Conservation (phyloP, 2,329 filamentous ascomycete genomes). For the Apiospora sp. region DNA sequence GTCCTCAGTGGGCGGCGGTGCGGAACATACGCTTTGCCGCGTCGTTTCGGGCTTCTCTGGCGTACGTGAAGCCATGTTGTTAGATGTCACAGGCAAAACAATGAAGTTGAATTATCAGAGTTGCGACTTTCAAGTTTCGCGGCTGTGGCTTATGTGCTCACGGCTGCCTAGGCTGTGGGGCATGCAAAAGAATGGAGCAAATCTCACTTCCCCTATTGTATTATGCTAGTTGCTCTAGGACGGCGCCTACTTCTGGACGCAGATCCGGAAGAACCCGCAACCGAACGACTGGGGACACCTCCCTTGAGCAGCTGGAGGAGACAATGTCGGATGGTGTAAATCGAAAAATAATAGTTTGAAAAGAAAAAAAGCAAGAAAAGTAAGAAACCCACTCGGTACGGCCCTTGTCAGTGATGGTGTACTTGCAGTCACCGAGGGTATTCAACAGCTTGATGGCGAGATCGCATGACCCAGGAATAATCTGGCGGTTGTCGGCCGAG, state of each 20-base stretch:
- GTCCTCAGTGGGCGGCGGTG: not conserved
- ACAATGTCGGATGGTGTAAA: too few species aligned
- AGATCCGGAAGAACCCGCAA: not conserved
- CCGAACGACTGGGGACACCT: not conserved
- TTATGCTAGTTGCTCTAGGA: not conserved
- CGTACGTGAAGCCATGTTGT: not conserved
- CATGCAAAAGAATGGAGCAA: not conserved
- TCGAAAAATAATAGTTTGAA: too few species aligned
- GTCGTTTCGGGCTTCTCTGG: not conserved
- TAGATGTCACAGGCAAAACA: not conserved
- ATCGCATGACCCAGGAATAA: too few species aligned
- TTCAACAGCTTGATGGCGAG: too few species aligned
- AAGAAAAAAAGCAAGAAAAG: too few species aligned
- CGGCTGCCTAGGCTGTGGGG: not conserved
- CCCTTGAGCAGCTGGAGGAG: not conserved
- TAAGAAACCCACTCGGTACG: too few species aligned
- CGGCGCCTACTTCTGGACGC: slow-evolving; percentile 4
- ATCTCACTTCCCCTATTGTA: not conserved
- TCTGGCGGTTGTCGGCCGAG: slow-evolving; percentile 57
- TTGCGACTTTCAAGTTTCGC: not conserved
- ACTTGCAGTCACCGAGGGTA: too few species aligned
- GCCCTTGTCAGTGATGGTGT: too few species aligned
- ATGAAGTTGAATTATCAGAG: not conserved
- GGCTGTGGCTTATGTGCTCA: not conserved
- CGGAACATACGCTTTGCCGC: not conserved